A percentile compares a stretch with the other conserved stretches of the same genome.
Conservation (phyloP, 345 rosid genomes). For the Toxicodendron radicans region DNA sequence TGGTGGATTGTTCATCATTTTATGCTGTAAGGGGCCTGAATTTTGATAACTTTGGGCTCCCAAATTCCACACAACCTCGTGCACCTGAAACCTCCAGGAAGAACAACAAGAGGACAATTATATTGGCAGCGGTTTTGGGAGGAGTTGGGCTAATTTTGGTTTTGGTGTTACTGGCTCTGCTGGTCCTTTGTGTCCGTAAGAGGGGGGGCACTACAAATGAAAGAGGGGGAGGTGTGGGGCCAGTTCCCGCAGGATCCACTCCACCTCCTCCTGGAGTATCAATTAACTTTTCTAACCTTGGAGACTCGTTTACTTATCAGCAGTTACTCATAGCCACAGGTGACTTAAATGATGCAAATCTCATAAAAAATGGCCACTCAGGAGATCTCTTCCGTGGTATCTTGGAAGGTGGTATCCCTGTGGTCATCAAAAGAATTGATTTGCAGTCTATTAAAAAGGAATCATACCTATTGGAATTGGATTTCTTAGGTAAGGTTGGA, state of each 20-base stretch:
- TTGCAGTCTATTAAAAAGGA: conserved; percentile 53
- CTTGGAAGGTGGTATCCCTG: conserved; percentile 57
- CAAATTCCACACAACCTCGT: conserved; percentile 51
- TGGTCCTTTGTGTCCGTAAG: conserved; percentile 47
- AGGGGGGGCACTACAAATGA: conserved; percentile 42
- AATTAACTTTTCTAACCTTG: conserved; percentile 60
- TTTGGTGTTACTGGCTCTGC: conserved; percentile 37
- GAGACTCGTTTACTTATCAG: conserved; percentile 71
- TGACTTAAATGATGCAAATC: conserved; percentile 63
- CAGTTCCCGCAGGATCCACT: conserved; percentile 48
- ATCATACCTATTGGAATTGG: conserved; percentile 66
- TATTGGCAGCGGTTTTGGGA: conserved; percentile 68
- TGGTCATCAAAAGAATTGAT: conserved; percentile 77
- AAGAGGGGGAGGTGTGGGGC: conserved; percentile 53
- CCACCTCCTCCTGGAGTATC: conserved; percentile 50
- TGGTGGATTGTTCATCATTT: conserved; percentile 56
- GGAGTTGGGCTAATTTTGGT: conserved; percentile 54
- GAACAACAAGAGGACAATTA: conserved; percentile 44
- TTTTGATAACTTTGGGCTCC: conserved; percentile 83
- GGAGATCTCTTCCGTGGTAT: conserved; percentile 81
- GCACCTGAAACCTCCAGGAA: conserved; percentile 34
- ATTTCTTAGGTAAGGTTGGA: conserved; percentile 69
- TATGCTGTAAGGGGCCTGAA: conserved; percentile 56
- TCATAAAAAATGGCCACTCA: conserved; percentile 90
- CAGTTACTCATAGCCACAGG: conserved; percentile 76